These are phyloP conservation scores for Fusarium metavorans DNA, from an alignment of 2,329 filamentous ascomycete species.

Conservation along the genomic window DNA sequence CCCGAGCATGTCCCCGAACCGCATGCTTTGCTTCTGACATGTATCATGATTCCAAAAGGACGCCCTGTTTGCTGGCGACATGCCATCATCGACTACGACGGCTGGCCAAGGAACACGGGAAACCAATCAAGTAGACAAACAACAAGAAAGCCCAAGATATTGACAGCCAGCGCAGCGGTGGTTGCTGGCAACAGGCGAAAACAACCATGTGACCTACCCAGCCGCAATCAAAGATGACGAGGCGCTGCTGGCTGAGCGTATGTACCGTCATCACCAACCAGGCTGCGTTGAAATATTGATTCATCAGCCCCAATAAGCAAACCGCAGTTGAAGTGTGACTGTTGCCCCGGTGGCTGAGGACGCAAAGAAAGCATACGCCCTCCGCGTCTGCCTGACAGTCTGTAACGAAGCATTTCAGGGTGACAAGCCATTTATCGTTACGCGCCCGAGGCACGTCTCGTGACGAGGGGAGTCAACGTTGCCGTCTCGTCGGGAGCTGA, in stretches of 20 bases:
- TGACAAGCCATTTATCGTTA: neutral
- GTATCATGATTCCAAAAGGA: conserved; percentile 19
- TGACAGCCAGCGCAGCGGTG: neutral
- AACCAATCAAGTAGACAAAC: neutral
- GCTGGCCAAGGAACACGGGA: neutral
- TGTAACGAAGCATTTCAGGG: conserved; percentile 20
- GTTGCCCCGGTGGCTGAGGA: conserved; percentile 5
- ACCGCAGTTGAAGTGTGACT: conserved; percentile 4
- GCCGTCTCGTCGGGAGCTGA: conserved; percentile 13
- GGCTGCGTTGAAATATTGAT: neutral
- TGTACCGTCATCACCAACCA: conserved; percentile 14
- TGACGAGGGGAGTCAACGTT: conserved; percentile 11
- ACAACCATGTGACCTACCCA: conserved; percentile 7
- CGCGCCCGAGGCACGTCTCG: conserved; percentile 19
- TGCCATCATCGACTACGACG: conserved; percentile 1
- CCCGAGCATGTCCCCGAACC: neutral
- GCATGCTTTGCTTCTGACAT: neutral
- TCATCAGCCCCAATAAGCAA: conserved; percentile 21
- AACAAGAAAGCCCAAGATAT: neutral
- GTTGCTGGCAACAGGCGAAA: conserved; percentile 8
- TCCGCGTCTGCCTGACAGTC: neutral
- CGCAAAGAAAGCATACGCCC: neutral
- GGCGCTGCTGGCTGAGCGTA: conserved; percentile 25
- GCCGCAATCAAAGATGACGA: conserved; percentile 28
- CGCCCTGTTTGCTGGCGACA: conserved; percentile 5